Evolutionary conservation across 2,329 filamentous ascomycete species (phyloP), one percentile per base, ranked within the genome.

Genomic region (Trichoderma sp.): DNA sequence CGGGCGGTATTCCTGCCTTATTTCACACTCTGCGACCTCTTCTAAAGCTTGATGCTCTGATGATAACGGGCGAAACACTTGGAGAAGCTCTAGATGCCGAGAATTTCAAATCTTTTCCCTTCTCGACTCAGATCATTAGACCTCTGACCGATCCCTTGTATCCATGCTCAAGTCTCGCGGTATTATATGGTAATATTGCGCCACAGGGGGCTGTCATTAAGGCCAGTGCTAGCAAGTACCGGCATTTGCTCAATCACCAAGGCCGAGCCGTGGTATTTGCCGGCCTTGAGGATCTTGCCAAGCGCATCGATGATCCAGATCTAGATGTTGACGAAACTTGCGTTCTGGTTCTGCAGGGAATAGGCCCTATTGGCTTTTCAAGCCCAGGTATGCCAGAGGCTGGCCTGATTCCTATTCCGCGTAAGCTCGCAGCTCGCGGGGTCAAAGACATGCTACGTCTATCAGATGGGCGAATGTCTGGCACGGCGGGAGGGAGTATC

Each of bases 321-420:
- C 88, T 97, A 68, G 90, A 92, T 35, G 88, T 96, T 1, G 77
- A 77, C 0, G 72, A 78, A 0, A 78, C 85, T 52, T 83, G 82
- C 56, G 93, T 97, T 10, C 84, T 97, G 0, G 89, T 97, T 4
- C 89, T 97, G 31, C 89, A 94, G 72, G 94, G 94, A 71, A 95
- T 97, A 75, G 94, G 94, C 0, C 94, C 94, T 0, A 92, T 96
- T 65, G 94, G 94, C 24, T 68, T 68, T 19, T 55, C 47, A 53
- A 93, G 93, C 2, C 94, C 94, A 0, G 94, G 94, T 14, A 97
- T 97, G 94, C 94, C 94, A 1, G 94, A 97, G 79, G 93, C 96
- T 68, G 85, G 85, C 0, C 77, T 87, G 31, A 81, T 87, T 1
- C 85, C 85, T 0, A 87, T 87, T 29, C 89, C 97, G 19, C 92